phyloP scores from a whole-genome alignment of 2,329 filamentous ascomycete genomes.

The Ophiostoma novo-ulmi region DNA sequence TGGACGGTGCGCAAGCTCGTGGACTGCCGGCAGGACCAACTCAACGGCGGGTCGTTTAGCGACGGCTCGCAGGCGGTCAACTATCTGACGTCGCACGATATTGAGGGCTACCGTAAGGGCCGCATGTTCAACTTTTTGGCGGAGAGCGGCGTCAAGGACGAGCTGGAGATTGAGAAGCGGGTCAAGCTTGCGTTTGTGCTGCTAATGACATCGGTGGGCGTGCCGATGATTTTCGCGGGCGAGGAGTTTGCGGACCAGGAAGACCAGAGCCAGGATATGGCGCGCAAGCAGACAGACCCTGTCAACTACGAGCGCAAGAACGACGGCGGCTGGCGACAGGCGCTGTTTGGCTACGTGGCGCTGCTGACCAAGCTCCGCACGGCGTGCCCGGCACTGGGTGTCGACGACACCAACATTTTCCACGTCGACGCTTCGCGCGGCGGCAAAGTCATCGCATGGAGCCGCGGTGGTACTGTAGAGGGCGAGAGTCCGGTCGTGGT shows the following conservation, averaged over 20 bases:
- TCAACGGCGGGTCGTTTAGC: conserved; percentile 23
- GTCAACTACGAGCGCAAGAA: conserved; percentile 30
- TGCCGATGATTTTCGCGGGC: conserved; percentile 32
- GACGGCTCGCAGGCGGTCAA: conserved; percentile 30
- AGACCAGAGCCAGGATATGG: conserved; percentile 29
- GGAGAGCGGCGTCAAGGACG: conserved; percentile 23
- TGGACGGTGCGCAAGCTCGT: conserved; percentile 29
- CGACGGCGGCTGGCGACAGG: conserved; percentile 29
- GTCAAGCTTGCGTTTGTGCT: conserved; percentile 29
- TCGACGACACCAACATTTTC: conserved; percentile 30
- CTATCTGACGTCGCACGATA: conserved; percentile 32
- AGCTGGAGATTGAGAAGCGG: conserved; percentile 26
- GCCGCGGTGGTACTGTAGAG: neutral
- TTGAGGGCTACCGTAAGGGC: conserved; percentile 30
- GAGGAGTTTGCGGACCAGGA: conserved; percentile 32
- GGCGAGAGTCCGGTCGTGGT: neutral
- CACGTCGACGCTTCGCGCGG: conserved; percentile 24
- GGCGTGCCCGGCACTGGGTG: conserved; percentile 29
- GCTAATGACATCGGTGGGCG: conserved; percentile 30
- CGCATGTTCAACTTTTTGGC: conserved; percentile 29
- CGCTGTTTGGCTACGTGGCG: conserved; percentile 29
- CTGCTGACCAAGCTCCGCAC: conserved; percentile 28
- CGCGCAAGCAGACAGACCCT: conserved; percentile 30
- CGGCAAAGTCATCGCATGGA: neutral
- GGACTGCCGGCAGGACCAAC: conserved; percentile 27